Evolutionary conservation across 129 eudicot species (phyloP), one percentile per base, ranked within the genome.

Genomic region (Pittosporum tobira): DNA sequence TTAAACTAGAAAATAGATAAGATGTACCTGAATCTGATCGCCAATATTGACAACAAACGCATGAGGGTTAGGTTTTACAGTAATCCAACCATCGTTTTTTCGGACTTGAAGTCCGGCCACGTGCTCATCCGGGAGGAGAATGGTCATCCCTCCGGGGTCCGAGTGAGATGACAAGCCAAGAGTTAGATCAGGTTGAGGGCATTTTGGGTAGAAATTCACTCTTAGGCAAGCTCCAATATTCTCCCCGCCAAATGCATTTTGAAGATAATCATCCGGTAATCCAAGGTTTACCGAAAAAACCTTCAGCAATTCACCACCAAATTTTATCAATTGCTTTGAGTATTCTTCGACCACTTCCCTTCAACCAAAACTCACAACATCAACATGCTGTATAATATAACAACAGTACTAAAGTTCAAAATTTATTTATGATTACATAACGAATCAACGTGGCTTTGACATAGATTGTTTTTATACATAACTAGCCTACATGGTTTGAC

Each of bases 71-170:
- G 93, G 95, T 72, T 77, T 82, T 11, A 89, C 95, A 0, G 97
- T 89, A 37, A 85, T 62, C 97, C 97, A 89, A 18, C 58, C 55
- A 23, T 68, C 64, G 24, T 29, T 66, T 30, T 70, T 68, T 3
- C 85, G 79, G 51, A 89, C 93, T 62, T 89, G 97, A 54, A 89
- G 95, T 24, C 97, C 97, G 26, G 81, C 68, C 11, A 89, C 97
- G 2, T 89, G 59, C 45, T 72, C 71, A 49, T 89, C 97, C 2
- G 97, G 95, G 0, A 89, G 74, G 62, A 89, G 84, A 58, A 89
- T 57, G 50, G 97, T 89, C 71, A 89, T 64, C 44, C 97, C 97
- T 48, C 97, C 97, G 1, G 97, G 97, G 49, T 89, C 97, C 30
- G 97, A 89, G 62, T 89, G 97, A 6, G 97, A 57, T 12, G 95